phyloP scores from a whole-genome alignment of 331 rosid species.

The Acacia pycnantha region DNA sequence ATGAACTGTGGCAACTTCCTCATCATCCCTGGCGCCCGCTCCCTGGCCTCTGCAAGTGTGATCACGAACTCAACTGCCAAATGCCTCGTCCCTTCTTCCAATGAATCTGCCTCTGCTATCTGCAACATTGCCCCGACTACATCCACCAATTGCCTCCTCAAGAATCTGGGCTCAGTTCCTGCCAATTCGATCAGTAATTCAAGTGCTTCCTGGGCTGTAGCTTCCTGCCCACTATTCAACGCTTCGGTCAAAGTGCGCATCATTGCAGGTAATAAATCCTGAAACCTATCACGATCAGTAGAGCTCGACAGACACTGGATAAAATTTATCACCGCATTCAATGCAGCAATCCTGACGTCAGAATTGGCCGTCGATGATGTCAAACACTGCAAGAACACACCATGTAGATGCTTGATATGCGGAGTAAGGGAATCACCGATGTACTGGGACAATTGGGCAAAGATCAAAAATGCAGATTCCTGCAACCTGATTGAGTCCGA shows the following conservation, averaged over 20 bases:
- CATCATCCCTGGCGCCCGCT: conserved; percentile 5
- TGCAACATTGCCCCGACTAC: conserved; percentile 7
- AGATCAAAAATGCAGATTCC: conserved; percentile 82
- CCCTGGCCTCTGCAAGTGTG: conserved; percentile 1
- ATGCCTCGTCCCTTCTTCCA: conserved; percentile 6
- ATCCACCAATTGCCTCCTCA: conserved; percentile 1
- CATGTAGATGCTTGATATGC: conserved; percentile 76
- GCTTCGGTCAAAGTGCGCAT: conserved; percentile 1
- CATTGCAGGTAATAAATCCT: conserved; percentile 6
- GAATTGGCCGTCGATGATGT: conserved; percentile 44
- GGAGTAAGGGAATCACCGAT: conserved; percentile 84
- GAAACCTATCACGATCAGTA: not conserved
- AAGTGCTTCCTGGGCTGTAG: conserved; percentile 1
- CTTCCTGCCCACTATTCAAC: conserved; percentile 2
- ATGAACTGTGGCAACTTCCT: conserved; percentile 9
- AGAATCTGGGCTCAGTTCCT: not conserved
- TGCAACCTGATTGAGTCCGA: conserved; percentile 80
- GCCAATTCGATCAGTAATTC: not conserved
- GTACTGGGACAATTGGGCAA: conserved; percentile 90
- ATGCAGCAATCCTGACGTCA: conserved; percentile 81
- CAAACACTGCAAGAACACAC: conserved; percentile 73
- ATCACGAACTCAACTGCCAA: not conserved
- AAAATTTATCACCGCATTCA: conserved; percentile 71
- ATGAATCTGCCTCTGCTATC: not conserved
- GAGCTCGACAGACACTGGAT: conserved; percentile 5